Evolutionary conservation across 305 asterid species (phyloP).

Genomic region (Solanum hybrid): DNA sequence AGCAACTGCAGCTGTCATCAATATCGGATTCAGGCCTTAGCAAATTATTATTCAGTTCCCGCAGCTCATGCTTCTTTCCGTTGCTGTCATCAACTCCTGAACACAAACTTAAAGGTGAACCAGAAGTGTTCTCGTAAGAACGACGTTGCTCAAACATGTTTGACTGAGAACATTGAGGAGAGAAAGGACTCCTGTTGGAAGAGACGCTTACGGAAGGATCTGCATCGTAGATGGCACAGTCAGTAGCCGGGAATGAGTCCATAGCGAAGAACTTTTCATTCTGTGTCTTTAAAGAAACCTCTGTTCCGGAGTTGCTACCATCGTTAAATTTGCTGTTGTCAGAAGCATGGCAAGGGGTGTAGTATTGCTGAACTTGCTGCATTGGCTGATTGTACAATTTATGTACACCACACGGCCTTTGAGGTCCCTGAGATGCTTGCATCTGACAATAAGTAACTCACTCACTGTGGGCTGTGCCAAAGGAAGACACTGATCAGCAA

Average conservation of each 20-base stretch:
- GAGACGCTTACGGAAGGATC: constrained; percentile 58
- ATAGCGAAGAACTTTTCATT: constrained; percentile 60
- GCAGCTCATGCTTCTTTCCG: constrained; percentile 38
- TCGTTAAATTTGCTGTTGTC: constrained; percentile 33
- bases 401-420: constrained; percentile 20
- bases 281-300: constrained; percentile 32
- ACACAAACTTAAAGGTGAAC: constrained; percentile 78
- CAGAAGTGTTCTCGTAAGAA: constrained; percentile 26
- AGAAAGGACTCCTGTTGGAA: constrained; percentile 60
- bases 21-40: constrained; percentile 60
- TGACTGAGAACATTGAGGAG: constrained; percentile 69
- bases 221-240: constrained; percentile 27
- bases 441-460: constrained; percentile 16
- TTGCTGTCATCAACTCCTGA: constrained; percentile 61
- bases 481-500: neutral
- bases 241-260: constrained; percentile 60
- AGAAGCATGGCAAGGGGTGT: constrained; percentile 35
- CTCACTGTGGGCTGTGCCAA: neutral
- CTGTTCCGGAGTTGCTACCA: constrained; percentile 33
- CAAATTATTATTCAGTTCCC: constrained; percentile 54
- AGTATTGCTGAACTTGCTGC: constrained; percentile 38
- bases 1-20: constrained; percentile 42
- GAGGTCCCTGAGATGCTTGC: constrained; percentile 56
- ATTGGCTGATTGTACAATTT: constrained; percentile 29
- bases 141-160: constrained; percentile 31